phyloP scores from a whole-genome alignment of 1,284 basidiomycete genomes.

The Ganoderma resinaceum region DNA sequence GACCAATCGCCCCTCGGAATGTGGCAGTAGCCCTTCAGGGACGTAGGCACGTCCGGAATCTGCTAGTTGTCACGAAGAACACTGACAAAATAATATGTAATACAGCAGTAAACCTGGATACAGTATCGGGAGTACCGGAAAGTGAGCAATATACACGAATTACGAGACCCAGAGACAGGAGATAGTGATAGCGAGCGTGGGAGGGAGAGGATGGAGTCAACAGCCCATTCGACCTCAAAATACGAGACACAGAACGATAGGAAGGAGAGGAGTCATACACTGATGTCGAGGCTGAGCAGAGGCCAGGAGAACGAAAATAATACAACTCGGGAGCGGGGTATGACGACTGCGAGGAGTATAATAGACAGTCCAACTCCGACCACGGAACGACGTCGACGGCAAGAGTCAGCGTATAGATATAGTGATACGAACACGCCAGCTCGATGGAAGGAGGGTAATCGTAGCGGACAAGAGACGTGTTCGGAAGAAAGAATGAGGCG shows the following conservation, averaged over 20 bases:
- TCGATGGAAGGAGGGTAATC: conserved; percentile 6
- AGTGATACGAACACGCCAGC: conserved; percentile 10
- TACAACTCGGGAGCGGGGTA: conserved; percentile 32
- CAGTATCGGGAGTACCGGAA: conserved; percentile 22
- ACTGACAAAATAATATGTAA: conserved; percentile 20
- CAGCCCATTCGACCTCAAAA: background rate
- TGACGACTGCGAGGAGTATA: conserved; percentile 22
- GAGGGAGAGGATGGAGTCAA: conserved; percentile 12
- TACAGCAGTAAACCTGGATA: conserved; percentile 32
- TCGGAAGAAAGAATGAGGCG: background rate
- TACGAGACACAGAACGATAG: conserved; percentile 9
- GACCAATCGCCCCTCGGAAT: no score
- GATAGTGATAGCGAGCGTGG: conserved; percentile 25
- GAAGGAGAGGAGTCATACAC: conserved; percentile 1
- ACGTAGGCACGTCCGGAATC: no score
- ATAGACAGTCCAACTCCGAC: conserved; percentile 19
- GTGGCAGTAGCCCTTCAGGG: no score
- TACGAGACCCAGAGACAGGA: conserved; percentile 12
- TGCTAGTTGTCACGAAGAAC: background rate
- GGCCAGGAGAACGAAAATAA: conserved; percentile 22
- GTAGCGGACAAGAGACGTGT: conserved; percentile 7
- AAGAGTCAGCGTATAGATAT: conserved; percentile 3
- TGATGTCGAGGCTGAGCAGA: background rate
- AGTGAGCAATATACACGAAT: conserved; percentile 30
- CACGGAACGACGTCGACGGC: background rate